A percentile compares a stretch with the other conserved stretches of the same genome.
These are phyloP conservation scores for Heterococcus sp. DNA, from an alignment of 108 stramenopile species.

Conservation along the genomic window DNA sequence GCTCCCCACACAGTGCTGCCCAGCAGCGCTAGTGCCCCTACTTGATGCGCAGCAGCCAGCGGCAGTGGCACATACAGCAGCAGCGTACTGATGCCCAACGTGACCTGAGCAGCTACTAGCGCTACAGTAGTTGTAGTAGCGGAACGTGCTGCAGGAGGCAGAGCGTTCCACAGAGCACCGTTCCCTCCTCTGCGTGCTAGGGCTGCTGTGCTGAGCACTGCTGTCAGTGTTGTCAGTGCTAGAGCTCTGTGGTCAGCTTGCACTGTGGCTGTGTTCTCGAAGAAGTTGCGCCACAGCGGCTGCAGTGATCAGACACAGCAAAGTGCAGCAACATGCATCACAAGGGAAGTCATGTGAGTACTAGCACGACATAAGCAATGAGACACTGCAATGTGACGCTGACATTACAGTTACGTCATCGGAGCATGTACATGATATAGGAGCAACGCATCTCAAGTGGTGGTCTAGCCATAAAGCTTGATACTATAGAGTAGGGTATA, in stretches of 20 bases:
- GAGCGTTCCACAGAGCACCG: slow-evolving; percentile 44
- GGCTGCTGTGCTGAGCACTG: slow-evolving; percentile 60
- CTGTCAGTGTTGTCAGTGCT: slow-evolving; percentile 73
- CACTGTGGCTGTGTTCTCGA: slow-evolving; percentile 94
- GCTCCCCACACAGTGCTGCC: slow-evolving; percentile 67
- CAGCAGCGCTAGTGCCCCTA: slow-evolving; percentile 86
- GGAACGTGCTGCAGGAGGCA: slow-evolving; percentile 22
- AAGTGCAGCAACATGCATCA: background rate
- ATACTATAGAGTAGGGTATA: no score
- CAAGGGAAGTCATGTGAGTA: background rate
- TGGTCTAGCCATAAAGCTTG: no score
- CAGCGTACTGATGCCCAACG: slow-evolving; percentile 88
- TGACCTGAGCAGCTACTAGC: slow-evolving; percentile 73
- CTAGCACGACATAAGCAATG: background rate
- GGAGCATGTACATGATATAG: background rate
- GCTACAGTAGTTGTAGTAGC: slow-evolving; percentile 63
- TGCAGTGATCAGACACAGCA: slow-evolving; percentile 7
- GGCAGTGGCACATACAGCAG: slow-evolving; percentile 86
- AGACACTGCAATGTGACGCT: background rate
- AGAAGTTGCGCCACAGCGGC: slow-evolving; percentile 76
- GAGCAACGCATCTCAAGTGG: no score
- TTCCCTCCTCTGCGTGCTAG: slow-evolving; percentile 51
- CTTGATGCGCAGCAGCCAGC: slow-evolving; percentile 91
- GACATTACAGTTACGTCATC: background rate
- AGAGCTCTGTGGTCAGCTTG: slow-evolving; percentile 95